A percentile compares a stretch with the other conserved stretches of the same genome.
Conservation (phyloP, 2,329 filamentous ascomycete genomes). For the Colletotrichum scovillei region DNA sequence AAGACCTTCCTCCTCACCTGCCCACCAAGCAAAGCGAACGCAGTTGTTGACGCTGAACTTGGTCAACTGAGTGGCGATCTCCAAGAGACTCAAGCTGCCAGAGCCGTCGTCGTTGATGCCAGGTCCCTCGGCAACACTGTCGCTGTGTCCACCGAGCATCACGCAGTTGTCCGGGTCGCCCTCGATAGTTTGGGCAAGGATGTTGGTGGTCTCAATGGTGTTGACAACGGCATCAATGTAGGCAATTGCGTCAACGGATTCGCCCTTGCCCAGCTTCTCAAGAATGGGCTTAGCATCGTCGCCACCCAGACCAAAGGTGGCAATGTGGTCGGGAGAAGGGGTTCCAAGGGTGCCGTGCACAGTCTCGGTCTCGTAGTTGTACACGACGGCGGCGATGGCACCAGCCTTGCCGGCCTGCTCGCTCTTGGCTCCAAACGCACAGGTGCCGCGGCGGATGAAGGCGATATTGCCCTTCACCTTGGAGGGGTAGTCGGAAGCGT, state of each 20-base stretch:
- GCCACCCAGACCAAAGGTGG: slow-evolving; percentile 75
- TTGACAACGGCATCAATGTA: slow-evolving; percentile 70
- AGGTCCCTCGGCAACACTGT: slow-evolving; percentile 71
- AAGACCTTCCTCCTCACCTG: slow-evolving; percentile 74
- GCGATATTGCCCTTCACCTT: slow-evolving; percentile 73
- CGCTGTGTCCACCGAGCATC: slow-evolving; percentile 73
- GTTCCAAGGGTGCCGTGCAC: slow-evolving; percentile 77
- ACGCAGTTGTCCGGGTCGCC: slow-evolving; percentile 73
- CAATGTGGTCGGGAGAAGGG: slow-evolving; percentile 68
- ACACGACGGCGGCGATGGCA: slow-evolving; percentile 77
- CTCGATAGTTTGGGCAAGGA: slow-evolving; percentile 70
- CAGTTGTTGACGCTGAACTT: slow-evolving; percentile 72
- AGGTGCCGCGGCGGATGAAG: slow-evolving; percentile 76
- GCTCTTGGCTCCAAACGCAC: slow-evolving; percentile 79
- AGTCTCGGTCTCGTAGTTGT: slow-evolving; percentile 75
- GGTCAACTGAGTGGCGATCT: slow-evolving; percentile 69
- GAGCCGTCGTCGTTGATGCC: slow-evolving; percentile 86
- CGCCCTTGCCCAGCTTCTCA: slow-evolving; percentile 62
- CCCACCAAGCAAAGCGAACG: slow-evolving; percentile 76
- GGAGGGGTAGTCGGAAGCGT: slow-evolving; percentile 70
- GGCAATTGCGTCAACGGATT: slow-evolving; percentile 63
- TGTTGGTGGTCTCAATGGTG: slow-evolving; percentile 66
- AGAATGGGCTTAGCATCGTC: slow-evolving; percentile 68
- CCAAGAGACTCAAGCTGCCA: slow-evolving; percentile 71
- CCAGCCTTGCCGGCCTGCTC: slow-evolving; percentile 75